phyloP scores from a whole-genome alignment of 768 basidiomycete genomes.

The Serendipita indica region DNA sequence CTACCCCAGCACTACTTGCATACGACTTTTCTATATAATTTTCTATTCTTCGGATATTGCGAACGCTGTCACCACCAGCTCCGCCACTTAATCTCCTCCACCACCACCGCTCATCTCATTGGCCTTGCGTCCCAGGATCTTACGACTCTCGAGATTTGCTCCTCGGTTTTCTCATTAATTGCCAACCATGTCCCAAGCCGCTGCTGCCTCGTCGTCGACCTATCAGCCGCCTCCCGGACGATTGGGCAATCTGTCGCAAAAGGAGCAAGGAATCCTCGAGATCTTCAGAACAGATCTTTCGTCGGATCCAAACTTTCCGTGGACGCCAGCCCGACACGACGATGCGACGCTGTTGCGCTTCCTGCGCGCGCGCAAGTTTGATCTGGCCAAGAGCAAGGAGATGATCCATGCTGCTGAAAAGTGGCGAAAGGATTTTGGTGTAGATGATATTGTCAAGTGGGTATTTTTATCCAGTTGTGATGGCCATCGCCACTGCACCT shows the following conservation, averaged over 20 bases:
- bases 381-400: constrained; percentile 59
- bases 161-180: too few relatives aligned
- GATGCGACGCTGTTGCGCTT: constrained; percentile 64
- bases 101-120: too few relatives aligned
- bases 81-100: too few relatives aligned
- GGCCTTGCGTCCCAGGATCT: too few relatives aligned
- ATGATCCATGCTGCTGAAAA: constrained; percentile 75
- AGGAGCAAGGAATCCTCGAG: constrained; percentile 50
- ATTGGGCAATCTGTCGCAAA: constrained; percentile 57
- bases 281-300: constrained; percentile 50
- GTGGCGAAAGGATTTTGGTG: constrained; percentile 78
- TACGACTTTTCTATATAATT: too few relatives aligned
- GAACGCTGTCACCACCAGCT: too few relatives aligned
- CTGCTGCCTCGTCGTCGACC: neutral
- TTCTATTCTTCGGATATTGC: too few relatives aligned
- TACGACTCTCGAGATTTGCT: too few relatives aligned
- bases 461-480: constrained; percentile 18
- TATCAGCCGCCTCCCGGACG: constrained; percentile 49
- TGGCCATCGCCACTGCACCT: neutral
- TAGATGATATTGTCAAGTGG: constrained; percentile 57
- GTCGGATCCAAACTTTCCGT: constrained; percentile 39
- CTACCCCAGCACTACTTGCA: too few relatives aligned
- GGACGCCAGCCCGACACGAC: constrained; percentile 47
- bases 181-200: neutral
- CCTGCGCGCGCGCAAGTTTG: constrained; percentile 85